Conservation (phyloP, 1,284 basidiomycete genomes). For the Inonotus hispidus region DNA sequence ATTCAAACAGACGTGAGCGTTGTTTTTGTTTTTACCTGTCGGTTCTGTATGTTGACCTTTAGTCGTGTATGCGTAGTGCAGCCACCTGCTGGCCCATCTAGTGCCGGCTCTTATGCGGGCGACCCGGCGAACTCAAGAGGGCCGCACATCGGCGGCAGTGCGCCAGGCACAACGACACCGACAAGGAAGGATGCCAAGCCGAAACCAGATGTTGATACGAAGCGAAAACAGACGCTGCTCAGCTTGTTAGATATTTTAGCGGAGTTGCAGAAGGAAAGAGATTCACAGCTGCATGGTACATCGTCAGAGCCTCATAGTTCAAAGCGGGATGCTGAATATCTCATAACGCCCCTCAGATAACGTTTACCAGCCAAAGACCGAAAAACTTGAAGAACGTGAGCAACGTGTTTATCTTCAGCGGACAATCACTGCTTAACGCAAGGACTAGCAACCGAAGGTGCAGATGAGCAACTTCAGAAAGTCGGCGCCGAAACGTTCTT, state of each 20-base stretch:
- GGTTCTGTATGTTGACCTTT: neutral
- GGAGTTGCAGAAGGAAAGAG: conserved; percentile 46
- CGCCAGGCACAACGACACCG: conserved; percentile 5
- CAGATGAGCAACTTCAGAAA: conserved; percentile 61
- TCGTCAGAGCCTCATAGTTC: neutral
- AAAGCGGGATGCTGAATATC: neutral
- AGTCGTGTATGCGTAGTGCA: neutral
- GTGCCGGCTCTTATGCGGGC: conserved; percentile 1
- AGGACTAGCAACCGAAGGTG: conserved; percentile 40
- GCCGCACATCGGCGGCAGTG: neutral
- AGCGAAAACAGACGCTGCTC: conserved; percentile 56
- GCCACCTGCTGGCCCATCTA: neutral
- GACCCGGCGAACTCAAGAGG: conserved; percentile 10
- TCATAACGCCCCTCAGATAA: neutral
- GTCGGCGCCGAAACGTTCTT: conserved; percentile 58
- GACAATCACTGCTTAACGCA: neutral
- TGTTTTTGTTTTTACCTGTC: neutral
- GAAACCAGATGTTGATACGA: conserved; percentile 20
- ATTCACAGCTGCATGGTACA: neutral
- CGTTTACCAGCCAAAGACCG: conserved; percentile 13
- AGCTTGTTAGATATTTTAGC: conserved; percentile 58
- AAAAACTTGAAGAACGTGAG: conserved; percentile 19
- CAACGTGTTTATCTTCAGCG: neutral
- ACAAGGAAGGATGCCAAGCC: conserved; percentile 13
- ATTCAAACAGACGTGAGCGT: conserved; percentile 1